Base-by-base conservation (phyloP, 768 basidiomycete genomes). In the Xanthoconium purpureum region DNA sequence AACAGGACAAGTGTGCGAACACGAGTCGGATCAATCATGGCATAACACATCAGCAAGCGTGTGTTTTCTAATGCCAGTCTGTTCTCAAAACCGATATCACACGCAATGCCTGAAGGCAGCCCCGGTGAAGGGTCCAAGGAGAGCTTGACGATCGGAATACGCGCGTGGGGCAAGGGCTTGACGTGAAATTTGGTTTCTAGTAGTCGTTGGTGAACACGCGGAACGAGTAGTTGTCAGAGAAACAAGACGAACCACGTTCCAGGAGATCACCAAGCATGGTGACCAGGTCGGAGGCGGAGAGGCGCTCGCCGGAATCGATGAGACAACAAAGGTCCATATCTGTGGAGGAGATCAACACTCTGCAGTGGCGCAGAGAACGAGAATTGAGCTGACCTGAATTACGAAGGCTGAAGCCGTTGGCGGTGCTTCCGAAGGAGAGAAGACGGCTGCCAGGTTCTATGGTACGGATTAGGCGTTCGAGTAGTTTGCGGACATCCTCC, bases 281-380 rank as follows among this genome's bases (percentile, higher is more conserved):
- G 62, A 99, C 96, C 43, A 98, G 84, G 80, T 98, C 91, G 40
- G 88, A 80, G 13, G 96, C 88, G 35, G 88, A 81, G 61, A 83
- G 84, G 56, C 78, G 89, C 73, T 87, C 87, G 55, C 86, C 82
- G 10, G 91, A 89, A 72, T 96, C 92, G 71, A 97, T 92, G 69
- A 99, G 81, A 73, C 94, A 98, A 71, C 95, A 98, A 35, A 99
- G 77, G 75, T 99, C 96, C 96, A 99, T 98, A 74, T 99, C 96
- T 98, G 66, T 42, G 10, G 29, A 13, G 45, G 50, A 38, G 59
- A 55, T 65, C 57, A 60, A 47, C 55, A 33, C 14, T 35, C 32
- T 33, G 45, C 20, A 52, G 58, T 32, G 55, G 54, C 17, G 47
- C 28, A 48, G 29, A 24, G 40, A 54, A 58, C 52, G 57, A 35